Base-by-base conservation (phyloP, 2,329 filamentous ascomycete genomes). In the Falciphora oryzae region DNA sequence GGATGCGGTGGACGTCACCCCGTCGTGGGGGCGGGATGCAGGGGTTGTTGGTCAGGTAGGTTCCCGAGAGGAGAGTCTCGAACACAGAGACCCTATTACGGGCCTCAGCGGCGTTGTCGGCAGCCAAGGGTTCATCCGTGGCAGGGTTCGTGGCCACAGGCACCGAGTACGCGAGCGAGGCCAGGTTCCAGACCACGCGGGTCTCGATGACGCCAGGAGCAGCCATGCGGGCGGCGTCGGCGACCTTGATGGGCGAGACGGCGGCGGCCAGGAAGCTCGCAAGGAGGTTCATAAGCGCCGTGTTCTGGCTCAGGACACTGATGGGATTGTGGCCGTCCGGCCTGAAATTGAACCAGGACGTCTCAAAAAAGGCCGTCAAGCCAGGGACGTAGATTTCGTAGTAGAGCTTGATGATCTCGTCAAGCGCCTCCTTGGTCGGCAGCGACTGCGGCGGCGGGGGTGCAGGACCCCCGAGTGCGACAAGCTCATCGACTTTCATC, bases 321-420 rank as follows among this genome's bases (percentile, higher is more conserved):
- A 77, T 74, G 63, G 78, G 74, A 65, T 78, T 76, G 18, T 75
- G 66, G 53, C 80, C 81, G 60, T 73, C 73, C 61, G 78, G 75
- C 64, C 76, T 76, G 50, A 81, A 79, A 66, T 80, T 85, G 77
- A 92, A 97, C 93, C 93, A 98, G 32, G 82, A 83, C 8, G 92
- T 91, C 75, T 97, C 93, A 67, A 96, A 84, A 67, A 95, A 89
- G 62, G 84, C 84, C 75, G 91, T 88, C 60, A 95, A 84, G 10
- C 87, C 89, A 1, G 84, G 84, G 4, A 70, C 89, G 74, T 95
- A 96, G 68, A 92, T 88, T 68, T 89, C 88, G 70, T 85, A 84
- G 75, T 91, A 96, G 22, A 94, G 75, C 67, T 84, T 84, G 68
- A 86, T 87, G 65, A 92, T 86, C 72, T 92, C 88, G 70, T 88